phyloP scores from a whole-genome alignment of 1,284 basidiomycete species.

The Spongispora temasekensis region DNA sequence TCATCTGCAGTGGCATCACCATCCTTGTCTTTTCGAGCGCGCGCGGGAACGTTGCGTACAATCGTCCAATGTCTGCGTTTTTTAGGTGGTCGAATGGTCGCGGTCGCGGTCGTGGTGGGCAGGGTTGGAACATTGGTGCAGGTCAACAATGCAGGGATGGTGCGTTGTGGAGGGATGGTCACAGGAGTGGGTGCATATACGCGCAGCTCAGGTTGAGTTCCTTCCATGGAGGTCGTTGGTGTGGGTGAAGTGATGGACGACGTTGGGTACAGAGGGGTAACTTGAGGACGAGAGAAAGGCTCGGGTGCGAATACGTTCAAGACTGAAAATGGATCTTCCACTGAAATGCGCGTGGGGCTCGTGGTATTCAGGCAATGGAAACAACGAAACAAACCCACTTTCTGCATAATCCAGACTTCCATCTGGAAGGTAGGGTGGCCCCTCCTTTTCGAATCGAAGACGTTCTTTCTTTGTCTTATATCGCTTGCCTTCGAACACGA shows the following conservation, averaged over 20 bases:
- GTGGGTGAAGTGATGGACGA: constrained; percentile 12
- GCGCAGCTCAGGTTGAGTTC: constrained; percentile 3
- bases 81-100: constrained; percentile 3
- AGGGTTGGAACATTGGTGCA: constrained; percentile 3
- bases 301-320: constrained; percentile 65
- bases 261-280: constrained; percentile 58
- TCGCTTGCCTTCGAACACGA: constrained; percentile 53
- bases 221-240: constrained; percentile 1
- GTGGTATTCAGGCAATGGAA: neutral
- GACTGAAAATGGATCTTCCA: constrained; percentile 76
- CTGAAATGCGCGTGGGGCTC: constrained; percentile 36
- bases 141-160: constrained; percentile 20
- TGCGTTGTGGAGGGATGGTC: constrained; percentile 15
- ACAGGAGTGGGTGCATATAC: constrained; percentile 12
- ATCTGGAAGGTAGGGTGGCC: constrained; percentile 63
- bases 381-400: constrained; percentile 42
- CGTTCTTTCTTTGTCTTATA: constrained; percentile 80
- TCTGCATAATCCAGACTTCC: constrained; percentile 75
- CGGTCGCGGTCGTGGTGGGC: neutral
- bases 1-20: constrained; percentile 43
- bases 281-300: constrained; percentile 49
- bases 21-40: constrained; percentile 51
- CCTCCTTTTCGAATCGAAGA: constrained; percentile 68
- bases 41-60: constrained; percentile 39
- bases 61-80: constrained; percentile 45